Percentiles rank a stretch among this genome's conserved stretches.
Conservation (phyloP, 2,329 filamentous ascomycete genomes). For the Aureobasidium sp. region DNA sequence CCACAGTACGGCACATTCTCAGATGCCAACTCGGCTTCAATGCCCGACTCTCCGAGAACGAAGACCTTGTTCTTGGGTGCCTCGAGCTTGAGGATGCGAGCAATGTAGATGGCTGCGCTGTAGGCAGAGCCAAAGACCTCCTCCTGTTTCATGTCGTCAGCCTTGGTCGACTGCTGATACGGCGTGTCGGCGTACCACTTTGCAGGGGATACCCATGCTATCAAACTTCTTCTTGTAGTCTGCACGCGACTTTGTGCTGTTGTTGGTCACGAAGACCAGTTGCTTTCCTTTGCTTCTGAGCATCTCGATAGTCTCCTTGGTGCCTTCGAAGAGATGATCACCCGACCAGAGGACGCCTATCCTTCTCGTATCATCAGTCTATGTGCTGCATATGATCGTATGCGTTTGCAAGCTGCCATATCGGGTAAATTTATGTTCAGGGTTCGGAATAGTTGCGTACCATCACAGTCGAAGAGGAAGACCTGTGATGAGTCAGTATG, state of each 20-base stretch:
- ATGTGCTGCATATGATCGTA: neutral
- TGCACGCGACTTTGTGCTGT: constrained; percentile 89
- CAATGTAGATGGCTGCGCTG: constrained; percentile 91
- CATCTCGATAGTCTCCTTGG: constrained; percentile 77
- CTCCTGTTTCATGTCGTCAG: constrained; percentile 45
- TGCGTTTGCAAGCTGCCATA: neutral
- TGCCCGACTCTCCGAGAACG: constrained; percentile 82
- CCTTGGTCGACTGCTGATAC: neutral
- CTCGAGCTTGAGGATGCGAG: constrained; percentile 76
- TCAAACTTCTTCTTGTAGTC: constrained; percentile 93
- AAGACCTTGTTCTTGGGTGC: constrained; percentile 85
- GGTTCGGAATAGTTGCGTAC: constrained; percentile 43
- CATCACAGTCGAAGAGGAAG: constrained; percentile 96
- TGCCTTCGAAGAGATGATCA: constrained; percentile 77
- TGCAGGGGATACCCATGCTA: constrained; percentile 68
- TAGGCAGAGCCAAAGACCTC: constrained; percentile 97
- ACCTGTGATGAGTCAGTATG: constrained; percentile 46
- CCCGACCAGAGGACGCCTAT: constrained; percentile 95
- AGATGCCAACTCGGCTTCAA: constrained; percentile 77
- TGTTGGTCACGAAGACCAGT: constrained; percentile 95
- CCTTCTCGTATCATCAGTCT: constrained; percentile 37
- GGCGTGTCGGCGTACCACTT: constrained; percentile 43
- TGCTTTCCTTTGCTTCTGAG: constrained; percentile 81
- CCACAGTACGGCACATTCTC: constrained; percentile 77
- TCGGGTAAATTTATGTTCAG: neutral